Evolutionary conservation across 176 grass and related monocot species (phyloP), one percentile per base, ranked within the genome.

Genomic region (Stipa capillata): DNA sequence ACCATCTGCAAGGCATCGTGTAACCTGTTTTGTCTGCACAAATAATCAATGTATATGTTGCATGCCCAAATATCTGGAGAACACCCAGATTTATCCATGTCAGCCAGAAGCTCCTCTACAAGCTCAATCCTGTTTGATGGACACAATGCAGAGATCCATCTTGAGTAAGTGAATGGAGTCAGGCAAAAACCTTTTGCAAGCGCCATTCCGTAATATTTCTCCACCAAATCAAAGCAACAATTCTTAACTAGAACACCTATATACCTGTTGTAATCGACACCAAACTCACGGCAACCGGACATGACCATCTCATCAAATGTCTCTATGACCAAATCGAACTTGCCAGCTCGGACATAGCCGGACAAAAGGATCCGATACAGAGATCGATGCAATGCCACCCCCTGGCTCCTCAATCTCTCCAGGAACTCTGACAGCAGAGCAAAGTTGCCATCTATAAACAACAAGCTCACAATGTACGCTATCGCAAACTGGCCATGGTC

Each of bases 51-150:
- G 79, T 94, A 94, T 86, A 88, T 94, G 43, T 94, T 94, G 32
- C 86, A 94, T 28, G 91, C 85, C 88, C 91, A 94, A 65, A 90
- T 86, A 79, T 94, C 91, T 16, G 91, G 85, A 62, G 79, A 87
- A 53, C 69, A 88, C 4, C 85, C 79, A 72, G 83, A 80, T 44
- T 53, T 94, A 81, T 90, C 79, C 88, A 94, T 94, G 71, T 94
- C 85, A 21, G 29, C 41, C n/a, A 90, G 83, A 52, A 94, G 85
- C 35, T 83, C 79, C 57, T 94, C 69, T 49, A 85, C 85, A 72
- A 94, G 76, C 28, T 70, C 69, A 80, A 88, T 85, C 62, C 88
- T 88, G 29, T 69, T 76, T 75, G 69, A 69, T 58, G 85, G 55
- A 32, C 91, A 94, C 69, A 94, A 33, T 55, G 74, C 73, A 83